Base-by-base conservation (phyloP, 805 yeast species). In the Candida wancherniae region DNA sequence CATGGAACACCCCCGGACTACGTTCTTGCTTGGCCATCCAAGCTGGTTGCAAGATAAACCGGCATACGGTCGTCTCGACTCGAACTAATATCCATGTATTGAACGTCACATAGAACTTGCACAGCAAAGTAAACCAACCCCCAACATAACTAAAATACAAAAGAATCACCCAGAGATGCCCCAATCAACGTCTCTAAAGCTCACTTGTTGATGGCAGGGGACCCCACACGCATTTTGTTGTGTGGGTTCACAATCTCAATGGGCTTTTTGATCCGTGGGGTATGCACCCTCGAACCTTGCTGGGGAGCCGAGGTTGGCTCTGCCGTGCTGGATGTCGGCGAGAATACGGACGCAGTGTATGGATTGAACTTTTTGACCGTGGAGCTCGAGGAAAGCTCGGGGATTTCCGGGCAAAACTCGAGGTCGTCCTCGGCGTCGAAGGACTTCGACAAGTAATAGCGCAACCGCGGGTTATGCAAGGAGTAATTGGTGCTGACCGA, bases 361-460 rank as follows among this genome's bases (percentile, higher is more conserved):
- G 85, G 84, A 50, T 79, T 78, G 58, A 77, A 79, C 51, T 70
- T 76, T 47, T 69, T 71, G 37, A 57, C 48, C 12, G 54, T 48
- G 10, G 67, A 65, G 34, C 62, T 54, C 9, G 39, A 35, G 9
- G 39, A 42, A 24, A 42, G 37, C 14, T 66, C 69, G 7, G 69
- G 67, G 21, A 72, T 73, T 26, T 73, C 80, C 2, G 83, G 83
- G 44, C 83, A 76, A 40, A 76, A 76, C 50, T 76, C 81, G 45
- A 75, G 49, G 50, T 76, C 83, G 47, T 76, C 83, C 45, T 76
- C 82, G 6, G 68, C 44, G 37, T 76, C 83, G 53, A 76, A 76
- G 19, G 77, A 74, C 43, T 76, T 76, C 14, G 77, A 71, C 18
- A 71, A 64, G 58, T 73, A 71, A 47, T 74, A 73, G 42, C 79